Percentiles rank a stretch among this genome's conserved stretches.
phyloP scores from a whole-genome alignment of 345 rosid genomes.

The Capsella bursapastoris region DNA sequence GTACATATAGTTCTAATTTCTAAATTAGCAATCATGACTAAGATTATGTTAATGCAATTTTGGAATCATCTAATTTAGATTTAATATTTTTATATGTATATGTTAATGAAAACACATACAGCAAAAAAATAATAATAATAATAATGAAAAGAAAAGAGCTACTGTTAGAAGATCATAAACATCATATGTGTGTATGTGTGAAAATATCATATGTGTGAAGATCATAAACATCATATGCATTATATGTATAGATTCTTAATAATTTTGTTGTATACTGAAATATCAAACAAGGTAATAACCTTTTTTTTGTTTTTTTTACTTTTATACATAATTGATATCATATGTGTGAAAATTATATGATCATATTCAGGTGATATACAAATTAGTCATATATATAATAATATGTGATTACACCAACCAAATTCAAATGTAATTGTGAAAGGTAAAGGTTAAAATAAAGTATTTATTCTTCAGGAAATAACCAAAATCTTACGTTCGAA shows the following conservation, averaged over 20 bases:
- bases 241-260: no score
- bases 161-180: not conserved
- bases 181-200: no score
- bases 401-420: not conserved
- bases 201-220: no score
- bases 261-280: no score
- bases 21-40: no score
- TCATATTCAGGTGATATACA: no score
- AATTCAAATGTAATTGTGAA: not conserved
- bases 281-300: no score
- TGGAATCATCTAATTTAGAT: not conserved
- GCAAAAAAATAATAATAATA: not conserved
- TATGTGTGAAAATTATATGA: no score
- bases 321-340: no score
- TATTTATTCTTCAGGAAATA: not conserved
- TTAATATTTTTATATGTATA: not conserved
- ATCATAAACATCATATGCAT: not conserved
- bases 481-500: slow-evolving; percentile 3
- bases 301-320: no score
- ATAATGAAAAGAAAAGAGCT: not conserved
- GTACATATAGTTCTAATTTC: not conserved
- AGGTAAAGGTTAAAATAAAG: not conserved
- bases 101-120: not conserved
- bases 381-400: not conserved
- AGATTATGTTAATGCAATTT: not conserved